Evolutionary conservation across 805 yeast species (phyloP), one percentile per base, ranked within the genome.

Genomic region (Candida germanica): DNA sequence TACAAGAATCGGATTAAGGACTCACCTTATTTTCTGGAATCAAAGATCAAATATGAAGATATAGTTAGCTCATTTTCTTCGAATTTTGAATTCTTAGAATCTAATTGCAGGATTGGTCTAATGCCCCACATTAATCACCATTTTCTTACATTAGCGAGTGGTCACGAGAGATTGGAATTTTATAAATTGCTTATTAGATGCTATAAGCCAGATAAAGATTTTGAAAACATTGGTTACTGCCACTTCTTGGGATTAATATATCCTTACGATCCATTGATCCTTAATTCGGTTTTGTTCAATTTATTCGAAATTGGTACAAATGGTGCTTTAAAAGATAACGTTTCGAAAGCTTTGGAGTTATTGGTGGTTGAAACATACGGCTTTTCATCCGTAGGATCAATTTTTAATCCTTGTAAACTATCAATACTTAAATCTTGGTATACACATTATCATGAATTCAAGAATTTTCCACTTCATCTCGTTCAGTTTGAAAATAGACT

Each of bases 371-470:
- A n/a, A n/a, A n/a, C n/a, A n/a, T n/a, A 20, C 10, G 23, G 23
- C 23, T 20, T 20, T 10, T 20, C 10, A 6, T 20, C 23, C 9
- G 23, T 6, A 20, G 10, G 23, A 20, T 10, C 10, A 20, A 38
- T 73, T 3, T 69, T 69, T 42, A 49, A 50, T 31, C 36, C 44
- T 9, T 47, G 59, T 18, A 59, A 53, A 31, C 44, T 60, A 23
- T 64, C 63, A 10, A 49, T 75, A 3, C 50, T 76, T 31, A 67
- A 59, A 36, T 56, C 56, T 14, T 76, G 80, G 79, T 56, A 58
- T 50, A 50, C 31, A 11, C 44, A 53, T n/a, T 58, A 56, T 35
- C 53, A 56, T 9, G 44, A 50, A 3, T 40, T 73, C 10, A 36
- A 40, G 0, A 44, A 46, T 1, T 73, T 75, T 41, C 81, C 80